Evolutionary conservation across 805 yeast species (phyloP), one percentile per base, ranked within the genome.

Genomic region (Candida easanensis): DNA sequence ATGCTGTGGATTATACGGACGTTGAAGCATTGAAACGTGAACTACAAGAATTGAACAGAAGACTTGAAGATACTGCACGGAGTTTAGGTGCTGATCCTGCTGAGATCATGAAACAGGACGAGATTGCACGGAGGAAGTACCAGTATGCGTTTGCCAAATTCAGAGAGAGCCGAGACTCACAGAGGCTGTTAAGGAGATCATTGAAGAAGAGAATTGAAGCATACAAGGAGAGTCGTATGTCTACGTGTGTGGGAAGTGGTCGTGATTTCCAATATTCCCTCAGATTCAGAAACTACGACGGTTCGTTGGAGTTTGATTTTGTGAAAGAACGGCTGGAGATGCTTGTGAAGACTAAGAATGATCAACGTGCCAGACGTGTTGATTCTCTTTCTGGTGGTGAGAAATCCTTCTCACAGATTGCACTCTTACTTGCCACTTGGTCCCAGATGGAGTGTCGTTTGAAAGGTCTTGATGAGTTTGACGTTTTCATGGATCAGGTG

Each of bases 341-440:
- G 64, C 63, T 73, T 42, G 87, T 83, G 2, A 74, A 82, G 21
- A 82, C 89, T 0, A 76, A 77, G 46, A 76, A 70, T 37, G 81
- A 77, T 45, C 74, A 72, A 28, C 73, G 73, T 20, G 69, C 77
- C 23, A 71, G 96, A 51, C 79, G 82, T 31, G 88, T 88, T 4
- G 86, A 82, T 51, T 84, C 97, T 0, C 73, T 91, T 20, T 88
- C 97, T 1, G 99, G 99, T 28, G 99, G 99, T 35, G 99, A 93
- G 61, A 90, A 90, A 60, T 88, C 97, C 0, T 91, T 84, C 62
- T 81, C 96, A 0, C 99, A 95, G 61, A 82, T 91, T 49, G 86
- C 97, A 0, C 73, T 93, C 45, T 65, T 93, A 36, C 69, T 91
- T 46, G 84, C 97, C 0, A 84, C 95, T 21, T 93, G 99, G 99